Conservation (phyloP, 768 basidiomycete genomes). For the Trametes elegans region DNA sequence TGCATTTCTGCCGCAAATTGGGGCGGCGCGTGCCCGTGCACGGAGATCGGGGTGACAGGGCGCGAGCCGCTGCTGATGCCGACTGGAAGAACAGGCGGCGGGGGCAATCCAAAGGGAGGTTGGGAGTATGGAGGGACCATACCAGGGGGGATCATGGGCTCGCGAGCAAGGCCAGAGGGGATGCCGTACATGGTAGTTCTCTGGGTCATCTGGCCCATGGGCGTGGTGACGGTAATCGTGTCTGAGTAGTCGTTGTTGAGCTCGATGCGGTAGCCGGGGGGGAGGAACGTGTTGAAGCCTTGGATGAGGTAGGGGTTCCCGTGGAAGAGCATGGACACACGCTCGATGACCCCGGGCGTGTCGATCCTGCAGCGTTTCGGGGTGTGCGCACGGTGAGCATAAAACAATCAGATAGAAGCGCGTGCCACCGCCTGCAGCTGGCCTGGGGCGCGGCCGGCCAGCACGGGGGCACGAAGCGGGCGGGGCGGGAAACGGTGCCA, state of each 20-base stretch:
- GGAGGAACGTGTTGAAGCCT: slow-evolving; percentile 97
- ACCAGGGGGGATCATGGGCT: slow-evolving; percentile 23
- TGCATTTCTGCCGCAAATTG: slow-evolving; percentile 15
- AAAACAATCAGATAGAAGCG: slow-evolving; percentile 6
- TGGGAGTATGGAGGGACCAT: slow-evolving; percentile 24
- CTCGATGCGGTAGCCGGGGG: slow-evolving; percentile 92
- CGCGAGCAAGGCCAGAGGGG: slow-evolving; percentile 31
- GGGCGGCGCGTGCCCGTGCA: slow-evolving; percentile 32
- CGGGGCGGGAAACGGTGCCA: slow-evolving; percentile 21
- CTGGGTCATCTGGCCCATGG: slow-evolving; percentile 69
- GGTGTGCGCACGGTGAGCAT: neutral
- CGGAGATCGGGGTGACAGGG: slow-evolving; percentile 45
- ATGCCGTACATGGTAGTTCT: slow-evolving; percentile 44
- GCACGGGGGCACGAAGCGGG: neutral
- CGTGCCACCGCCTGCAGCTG: neutral
- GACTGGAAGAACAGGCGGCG: slow-evolving; percentile 29
- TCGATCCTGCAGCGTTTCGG: slow-evolving; percentile 65
- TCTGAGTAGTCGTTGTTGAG: slow-evolving; percentile 71
- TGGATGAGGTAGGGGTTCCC: slow-evolving; percentile 89
- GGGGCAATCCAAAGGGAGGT: slow-evolving; percentile 20
- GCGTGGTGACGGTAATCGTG: slow-evolving; percentile 80
- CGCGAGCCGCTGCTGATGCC: slow-evolving; percentile 47
- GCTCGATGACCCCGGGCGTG: slow-evolving; percentile 95
- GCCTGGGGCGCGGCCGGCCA: neutral
- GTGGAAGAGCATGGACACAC: slow-evolving; percentile 90